These are phyloP conservation scores for Microdochium bolleyi DNA, from an alignment of 2,329 filamentous ascomycete genomes.

Conservation along the genomic window DNA sequence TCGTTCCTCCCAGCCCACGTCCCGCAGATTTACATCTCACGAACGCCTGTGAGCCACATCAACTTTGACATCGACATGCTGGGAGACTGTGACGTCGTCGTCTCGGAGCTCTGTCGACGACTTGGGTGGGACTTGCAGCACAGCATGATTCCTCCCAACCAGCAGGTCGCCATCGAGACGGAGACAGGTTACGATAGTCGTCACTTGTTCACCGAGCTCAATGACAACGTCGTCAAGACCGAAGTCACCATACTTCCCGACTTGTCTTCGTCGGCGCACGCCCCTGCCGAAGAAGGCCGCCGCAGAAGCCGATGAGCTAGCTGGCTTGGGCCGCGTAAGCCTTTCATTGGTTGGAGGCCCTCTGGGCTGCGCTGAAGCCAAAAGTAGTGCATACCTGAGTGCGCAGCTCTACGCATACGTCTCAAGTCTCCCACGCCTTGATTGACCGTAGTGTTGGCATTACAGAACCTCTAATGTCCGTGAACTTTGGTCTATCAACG, in stretches of 20 bases:
- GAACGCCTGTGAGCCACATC: conserved; percentile 77
- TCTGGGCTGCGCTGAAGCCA: too few species aligned
- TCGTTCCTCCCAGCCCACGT: conserved; percentile 70
- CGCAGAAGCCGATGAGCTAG: too few species aligned
- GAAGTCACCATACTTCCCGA: neutral
- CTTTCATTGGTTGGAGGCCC: too few species aligned
- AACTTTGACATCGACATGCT: conserved; percentile 95
- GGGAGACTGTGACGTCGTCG: conserved; percentile 89
- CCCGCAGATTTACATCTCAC: conserved; percentile 85
- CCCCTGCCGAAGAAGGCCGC: neutral
- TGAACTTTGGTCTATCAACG: neutral
- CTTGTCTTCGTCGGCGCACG: neutral
- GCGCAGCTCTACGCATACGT: too few species aligned
- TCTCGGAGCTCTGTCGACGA: conserved; percentile 75
- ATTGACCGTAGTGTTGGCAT: too few species aligned
- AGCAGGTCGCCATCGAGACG: conserved; percentile 48
- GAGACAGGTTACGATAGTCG: conserved; percentile 37
- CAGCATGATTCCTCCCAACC: conserved; percentile 69
- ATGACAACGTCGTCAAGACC: neutral
- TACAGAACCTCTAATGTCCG: too few species aligned
- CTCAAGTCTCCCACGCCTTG: too few species aligned
- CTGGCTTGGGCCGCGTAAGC: too few species aligned
- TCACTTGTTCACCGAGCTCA: conserved; percentile 28
- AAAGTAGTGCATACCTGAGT: too few species aligned
- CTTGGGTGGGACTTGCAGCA: conserved; percentile 76